These are phyloP conservation scores for Tetrapisispora arboricola DNA, from an alignment of 805 yeast genomes.

Conservation along the genomic window DNA sequence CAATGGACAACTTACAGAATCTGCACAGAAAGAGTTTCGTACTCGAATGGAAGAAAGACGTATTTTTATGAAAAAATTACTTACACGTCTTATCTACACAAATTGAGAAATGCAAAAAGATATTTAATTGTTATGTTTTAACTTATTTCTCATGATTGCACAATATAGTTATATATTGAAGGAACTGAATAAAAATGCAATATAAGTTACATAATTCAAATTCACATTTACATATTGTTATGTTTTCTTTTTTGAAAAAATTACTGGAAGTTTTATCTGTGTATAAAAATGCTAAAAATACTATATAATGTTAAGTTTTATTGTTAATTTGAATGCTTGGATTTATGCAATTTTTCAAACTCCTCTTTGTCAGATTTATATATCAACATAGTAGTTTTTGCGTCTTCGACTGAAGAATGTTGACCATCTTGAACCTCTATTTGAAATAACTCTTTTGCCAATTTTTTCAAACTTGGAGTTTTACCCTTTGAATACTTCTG, in stretches of 20 bases:
- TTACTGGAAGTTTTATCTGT: too few species aligned
- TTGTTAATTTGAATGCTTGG: neutral
- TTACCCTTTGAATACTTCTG: conserved; percentile 48
- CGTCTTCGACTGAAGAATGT: conserved; percentile 88
- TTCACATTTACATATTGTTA: too few species aligned
- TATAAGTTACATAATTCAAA: too few species aligned
- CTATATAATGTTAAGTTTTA: too few species aligned
- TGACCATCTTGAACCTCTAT: conserved; percentile 59
- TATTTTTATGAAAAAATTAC: conserved; percentile 4
- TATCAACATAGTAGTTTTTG: conserved; percentile 77
- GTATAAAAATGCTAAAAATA: too few species aligned
- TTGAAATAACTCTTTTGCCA: conserved; percentile 46
- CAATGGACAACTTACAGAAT: conserved; percentile 5
- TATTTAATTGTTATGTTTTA: too few species aligned
- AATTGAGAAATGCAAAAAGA: conserved; percentile 7
- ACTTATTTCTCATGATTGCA: too few species aligned
- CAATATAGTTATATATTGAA: too few species aligned
- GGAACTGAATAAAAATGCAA: too few species aligned
- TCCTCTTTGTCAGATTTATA: conserved; percentile 52
- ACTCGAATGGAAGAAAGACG: neutral
- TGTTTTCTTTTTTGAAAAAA: too few species aligned
- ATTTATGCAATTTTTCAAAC: conserved; percentile 40
- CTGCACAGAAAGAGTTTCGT: neutral
- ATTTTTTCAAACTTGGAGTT: conserved; percentile 61
- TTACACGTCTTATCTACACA: conserved; percentile 3